Evolutionary conservation across 305 asterid genomes (phyloP).

Genomic region (Fraxinus latifolia): DNA sequence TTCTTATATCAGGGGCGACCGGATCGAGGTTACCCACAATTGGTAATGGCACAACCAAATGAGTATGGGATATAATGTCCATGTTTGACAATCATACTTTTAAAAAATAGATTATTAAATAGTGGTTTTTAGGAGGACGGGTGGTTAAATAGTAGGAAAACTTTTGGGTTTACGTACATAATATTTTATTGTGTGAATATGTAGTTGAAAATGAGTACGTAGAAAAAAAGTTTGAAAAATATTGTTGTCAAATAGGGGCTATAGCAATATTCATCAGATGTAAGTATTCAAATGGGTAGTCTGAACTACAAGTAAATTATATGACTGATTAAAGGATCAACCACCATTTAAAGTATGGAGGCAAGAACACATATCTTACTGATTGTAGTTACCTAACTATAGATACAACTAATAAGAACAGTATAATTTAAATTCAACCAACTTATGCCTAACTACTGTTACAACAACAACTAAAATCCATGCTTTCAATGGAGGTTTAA

Average conservation of each 20-base stretch:
- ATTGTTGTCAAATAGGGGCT: background rate
- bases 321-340: background rate
- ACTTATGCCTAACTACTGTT: slow-evolving; percentile 35
- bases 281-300: background rate
- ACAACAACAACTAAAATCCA: slow-evolving; percentile 22
- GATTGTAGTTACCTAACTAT: slow-evolving; percentile 1
- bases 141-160: background rate
- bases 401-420: slow-evolving; percentile 5
- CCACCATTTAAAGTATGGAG: background rate
- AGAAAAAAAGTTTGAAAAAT: too few species aligned
- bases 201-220: background rate
- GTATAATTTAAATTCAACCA: slow-evolving; percentile 25
- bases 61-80: background rate
- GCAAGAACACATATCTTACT: background rate
- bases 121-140: background rate
- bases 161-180: background rate
- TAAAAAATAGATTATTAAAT: background rate
- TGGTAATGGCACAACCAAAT: background rate
- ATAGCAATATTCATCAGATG: background rate
- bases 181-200: background rate
- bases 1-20: background rate
- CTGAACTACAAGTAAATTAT: background rate
- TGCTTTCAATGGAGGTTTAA: slow-evolving; percentile 32
- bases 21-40: background rate
- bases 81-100: background rate